Conservation (phyloP, 202 grass and related monocot genomes). For the Panicum hallii region DNA sequence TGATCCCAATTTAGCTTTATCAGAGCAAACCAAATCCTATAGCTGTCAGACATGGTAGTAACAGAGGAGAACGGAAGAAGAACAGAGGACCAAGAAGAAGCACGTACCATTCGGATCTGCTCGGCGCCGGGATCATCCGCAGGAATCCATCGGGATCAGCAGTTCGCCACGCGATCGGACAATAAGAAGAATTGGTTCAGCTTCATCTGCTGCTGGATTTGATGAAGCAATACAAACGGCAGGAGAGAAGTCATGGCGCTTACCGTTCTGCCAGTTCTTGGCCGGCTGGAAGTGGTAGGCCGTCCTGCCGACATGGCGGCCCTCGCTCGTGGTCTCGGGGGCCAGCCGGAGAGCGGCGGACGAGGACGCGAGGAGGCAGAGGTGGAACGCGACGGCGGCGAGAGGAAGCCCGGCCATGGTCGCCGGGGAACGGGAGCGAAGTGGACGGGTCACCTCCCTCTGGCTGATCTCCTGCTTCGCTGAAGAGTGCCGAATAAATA, state of each 20-base stretch:
- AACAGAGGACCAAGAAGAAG: not conserved
- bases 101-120: conserved; percentile 78
- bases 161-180: conserved; percentile 1
- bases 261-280: conserved; percentile 81
- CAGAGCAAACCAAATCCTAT: not conserved
- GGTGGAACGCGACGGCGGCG: conserved; percentile 31
- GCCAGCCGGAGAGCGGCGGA: not conserved
- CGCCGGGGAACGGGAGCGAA: not conserved
- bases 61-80: not conserved
- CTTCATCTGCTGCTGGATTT: not conserved
- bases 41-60: not conserved
- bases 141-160: conserved; percentile 13
- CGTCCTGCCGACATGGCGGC: conserved; percentile 41
- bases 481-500: conserved; percentile 14
- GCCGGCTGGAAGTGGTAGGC: conserved; percentile 80
- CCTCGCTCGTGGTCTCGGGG: not conserved
- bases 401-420: conserved; percentile 43
- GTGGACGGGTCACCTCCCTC: not conserved
- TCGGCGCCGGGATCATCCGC: not conserved
- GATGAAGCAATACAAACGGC: not conserved
- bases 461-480: not conserved
- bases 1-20: not conserved
- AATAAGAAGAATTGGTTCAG: not conserved
- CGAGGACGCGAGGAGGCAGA: conserved; percentile 43
- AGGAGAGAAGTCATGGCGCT: not conserved